These are phyloP conservation scores for Yarrowia hollandica DNA, from an alignment of 805 yeast species.

Conservation along the genomic window DNA sequence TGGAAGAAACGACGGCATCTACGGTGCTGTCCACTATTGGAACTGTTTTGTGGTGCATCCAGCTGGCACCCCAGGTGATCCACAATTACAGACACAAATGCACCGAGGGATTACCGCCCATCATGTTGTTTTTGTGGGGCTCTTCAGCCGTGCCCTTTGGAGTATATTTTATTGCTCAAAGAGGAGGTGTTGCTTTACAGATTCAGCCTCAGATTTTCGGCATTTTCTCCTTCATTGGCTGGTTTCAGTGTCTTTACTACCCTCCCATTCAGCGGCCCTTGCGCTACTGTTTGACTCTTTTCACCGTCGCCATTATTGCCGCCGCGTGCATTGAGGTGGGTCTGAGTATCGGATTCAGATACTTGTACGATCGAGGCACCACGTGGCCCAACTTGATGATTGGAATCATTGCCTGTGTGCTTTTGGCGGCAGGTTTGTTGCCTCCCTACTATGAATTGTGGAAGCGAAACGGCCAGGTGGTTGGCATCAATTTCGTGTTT, in stretches of 20 bases:
- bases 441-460: slow-evolving; percentile 88
- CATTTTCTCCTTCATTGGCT: slow-evolving; percentile 63
- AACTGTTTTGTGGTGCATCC: slow-evolving; percentile 90
- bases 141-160: slow-evolving; percentile 78
- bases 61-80: slow-evolving; percentile 80
- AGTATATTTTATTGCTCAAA: slow-evolving; percentile 72
- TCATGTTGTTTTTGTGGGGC: slow-evolving; percentile 86
- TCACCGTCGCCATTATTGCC: slow-evolving; percentile 45
- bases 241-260: slow-evolving; percentile 65
- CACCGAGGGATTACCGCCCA: slow-evolving; percentile 84
- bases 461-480: slow-evolving; percentile 77
- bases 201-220: slow-evolving; percentile 87
- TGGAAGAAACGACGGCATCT: slow-evolving; percentile 47
- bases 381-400: slow-evolving; percentile 79
- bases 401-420: slow-evolving; percentile 76
- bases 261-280: slow-evolving; percentile 59
- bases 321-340: slow-evolving; percentile 68
- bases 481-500: slow-evolving; percentile 85
- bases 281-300: slow-evolving; percentile 43
- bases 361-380: slow-evolving; percentile 49
- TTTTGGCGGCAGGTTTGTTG: slow-evolving; percentile 72
- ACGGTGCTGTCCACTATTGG: slow-evolving; percentile 85
- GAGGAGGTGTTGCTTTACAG: slow-evolving; percentile 73
- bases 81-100: slow-evolving; percentile 73
- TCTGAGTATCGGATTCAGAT: slow-evolving; percentile 67